Base-by-base conservation (phyloP, 108 stramenopile genomes). In the Skeletonema potamos region DNA sequence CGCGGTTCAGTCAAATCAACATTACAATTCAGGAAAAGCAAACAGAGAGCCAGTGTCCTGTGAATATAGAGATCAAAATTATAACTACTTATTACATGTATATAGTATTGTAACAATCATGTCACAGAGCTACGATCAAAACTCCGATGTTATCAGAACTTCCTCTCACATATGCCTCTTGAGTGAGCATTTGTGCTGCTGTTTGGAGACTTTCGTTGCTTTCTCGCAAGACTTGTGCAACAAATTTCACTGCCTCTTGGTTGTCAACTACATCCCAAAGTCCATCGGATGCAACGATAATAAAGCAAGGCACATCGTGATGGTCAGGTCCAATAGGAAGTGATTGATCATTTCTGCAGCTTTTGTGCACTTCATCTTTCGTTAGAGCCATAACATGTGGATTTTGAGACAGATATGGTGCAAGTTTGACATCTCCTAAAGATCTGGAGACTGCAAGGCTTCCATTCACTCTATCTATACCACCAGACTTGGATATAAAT, bases 251-350 rank as follows among this genome's bases (percentile, higher is more conserved):
- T 18, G 90, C 95, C 69, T 98, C 97, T 66, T 93, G 89, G 61
- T 95, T 96, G 57, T 51, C 66, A 68, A 97, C 85, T 22, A 96
- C 93, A 71, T 98, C 97, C 97, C 97, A 98, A 29, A 98, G 88
- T 9, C 97, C 97, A 77, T 98, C 97, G 7, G 94, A 95, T 43
- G 95, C 97, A 29, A 98, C 62, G 41, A 98, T 85, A 33, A 96
- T 74, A 66, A 96, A 97, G 71, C 92, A 92, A 20, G 89, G 87
- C 5, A 71, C 24, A 43, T 43, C 41, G 26, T 64, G 22, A 27
- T 61, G 24, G 55, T 44, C 65, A 17, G 27, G 41, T 48, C 24
- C n/a, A n/a, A n/a, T n/a, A 22, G 48, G 8, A 22, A 22, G 15
- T 51, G 20, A 22, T 8, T 51, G 20, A 15, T 59, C 28, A 43